Conservation (phyloP, 257 asterid genomes). For the Datura wrightii region DNA sequence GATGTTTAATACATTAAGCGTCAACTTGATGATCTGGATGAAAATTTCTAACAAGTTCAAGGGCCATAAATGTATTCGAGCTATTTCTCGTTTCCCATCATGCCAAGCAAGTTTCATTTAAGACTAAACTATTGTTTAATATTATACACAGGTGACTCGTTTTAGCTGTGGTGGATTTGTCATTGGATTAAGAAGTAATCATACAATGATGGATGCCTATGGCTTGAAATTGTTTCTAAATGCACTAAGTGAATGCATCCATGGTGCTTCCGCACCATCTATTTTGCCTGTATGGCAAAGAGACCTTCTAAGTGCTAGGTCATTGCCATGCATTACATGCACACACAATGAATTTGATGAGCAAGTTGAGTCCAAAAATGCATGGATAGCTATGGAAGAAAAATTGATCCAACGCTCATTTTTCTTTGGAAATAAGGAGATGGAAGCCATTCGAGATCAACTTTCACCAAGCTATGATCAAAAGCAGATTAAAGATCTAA, state of each 20-base stretch:
- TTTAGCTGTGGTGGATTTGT: slow-evolving; percentile 33
- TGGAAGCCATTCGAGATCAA: slow-evolving; percentile 23
- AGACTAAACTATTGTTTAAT: no score
- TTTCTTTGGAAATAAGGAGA: slow-evolving; percentile 34
- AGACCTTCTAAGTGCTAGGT: slow-evolving; percentile 16
- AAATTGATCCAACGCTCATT: not conserved
- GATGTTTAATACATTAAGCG: no score
- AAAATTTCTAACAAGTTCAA: no score
- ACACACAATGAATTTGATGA: slow-evolving; percentile 36
- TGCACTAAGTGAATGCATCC: slow-evolving; percentile 16
- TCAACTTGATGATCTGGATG: no score
- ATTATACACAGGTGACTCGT: not conserved
- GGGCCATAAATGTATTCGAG: no score
- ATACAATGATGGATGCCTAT: slow-evolving; percentile 35
- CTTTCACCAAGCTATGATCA: no score
- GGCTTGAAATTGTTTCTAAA: slow-evolving; percentile 30
- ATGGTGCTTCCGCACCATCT: slow-evolving; percentile 26
- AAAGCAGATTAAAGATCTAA: no score
- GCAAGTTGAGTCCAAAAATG: not conserved
- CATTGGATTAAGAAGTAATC: slow-evolving; percentile 31
- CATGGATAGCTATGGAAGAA: not conserved
- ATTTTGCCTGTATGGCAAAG: slow-evolving; percentile 41
- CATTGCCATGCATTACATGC: slow-evolving; percentile 28
- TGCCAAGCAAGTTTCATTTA: no score
- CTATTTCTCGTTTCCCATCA: no score